Base-by-base conservation (phyloP, 805 yeast species). In the Ogataea saltuana region DNA sequence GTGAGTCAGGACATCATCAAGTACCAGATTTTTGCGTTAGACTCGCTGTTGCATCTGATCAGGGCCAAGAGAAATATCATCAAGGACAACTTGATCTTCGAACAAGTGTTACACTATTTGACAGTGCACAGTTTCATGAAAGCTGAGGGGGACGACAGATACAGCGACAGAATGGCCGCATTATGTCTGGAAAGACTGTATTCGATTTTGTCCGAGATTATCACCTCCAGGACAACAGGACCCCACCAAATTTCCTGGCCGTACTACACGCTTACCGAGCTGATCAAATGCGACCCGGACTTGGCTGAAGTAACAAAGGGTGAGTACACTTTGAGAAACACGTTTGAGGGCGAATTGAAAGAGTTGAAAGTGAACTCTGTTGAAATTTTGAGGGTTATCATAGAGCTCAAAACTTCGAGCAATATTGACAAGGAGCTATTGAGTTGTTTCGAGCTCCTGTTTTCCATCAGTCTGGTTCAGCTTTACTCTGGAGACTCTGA, bases 401-500 rank as follows among this genome's bases (percentile, higher is more conserved):
- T 64, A 47, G 57, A 64, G 19, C 60, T 66, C 44, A 61, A 70
- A 39, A 58, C 49, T 25, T 54, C 70, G 4, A 52, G 20, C 19
- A 59, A 55, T 3, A 37, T 48, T 7, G 61, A 56, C 36, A 29
- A 31, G 18, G 35, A 66, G 49, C 46, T 33, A 60, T 27, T 45
- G 76, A 78, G 51, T 59, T 82, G 48, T 32, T 83, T 91, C 56
- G 95, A 88, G 61, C 67, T 87, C 27, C 68, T 91, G 33, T 77
- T 86, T 44, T 83, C 96, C 0, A 78, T 86, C 75, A 83, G 83
- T 3, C 63, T 89, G 17, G 59, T 91, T 11, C 96, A 88, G 60
- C 70, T 90, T 25, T 89, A 82, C 58, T 69, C 81, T 42, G 95
- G 90, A 18, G 88, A 78, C 51, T 70, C 81, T 5, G 97, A 91